A percentile compares a stretch with the other conserved stretches of the same genome.
Conservation (phyloP, 192 early-diverging fungal species). For the Coemansia sp. region DNA sequence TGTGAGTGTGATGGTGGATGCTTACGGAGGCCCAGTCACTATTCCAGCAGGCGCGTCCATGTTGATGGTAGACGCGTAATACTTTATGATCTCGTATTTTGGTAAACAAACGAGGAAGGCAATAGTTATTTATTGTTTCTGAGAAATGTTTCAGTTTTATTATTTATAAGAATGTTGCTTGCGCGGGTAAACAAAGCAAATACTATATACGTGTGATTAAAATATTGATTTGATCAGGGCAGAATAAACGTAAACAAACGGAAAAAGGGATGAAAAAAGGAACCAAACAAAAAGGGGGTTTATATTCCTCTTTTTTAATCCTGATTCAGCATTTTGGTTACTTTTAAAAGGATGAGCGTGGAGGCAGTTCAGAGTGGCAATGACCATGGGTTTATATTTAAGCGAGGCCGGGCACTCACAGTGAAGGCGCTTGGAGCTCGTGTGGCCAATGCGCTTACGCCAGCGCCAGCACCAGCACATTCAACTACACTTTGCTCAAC, state of each 20-base stretch:
- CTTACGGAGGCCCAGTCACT: background rate
- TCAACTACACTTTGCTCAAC: background rate
- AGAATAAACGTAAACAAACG: background rate
- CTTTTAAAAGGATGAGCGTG: background rate
- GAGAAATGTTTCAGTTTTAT: no score
- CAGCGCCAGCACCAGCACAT: no score
- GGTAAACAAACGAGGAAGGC: no score
- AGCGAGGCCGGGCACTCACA: slow-evolving; percentile 11
- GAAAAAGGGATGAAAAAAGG: background rate
- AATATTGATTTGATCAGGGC: background rate
- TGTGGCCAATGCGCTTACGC: background rate
- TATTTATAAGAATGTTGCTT: no score
- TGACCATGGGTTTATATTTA: slow-evolving; percentile 53
- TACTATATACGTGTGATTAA: no score
- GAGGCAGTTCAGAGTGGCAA: slow-evolving; percentile 18
- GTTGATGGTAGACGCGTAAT: background rate
- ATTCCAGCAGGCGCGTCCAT: background rate
- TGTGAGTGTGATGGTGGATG: background rate
- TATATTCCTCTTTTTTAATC: background rate
- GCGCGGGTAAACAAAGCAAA: no score
- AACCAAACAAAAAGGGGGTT: background rate
- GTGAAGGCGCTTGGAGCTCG: background rate
- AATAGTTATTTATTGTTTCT: no score
- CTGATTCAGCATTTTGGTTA: slow-evolving; percentile 5
- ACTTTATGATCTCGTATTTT: no score